Conservation (phyloP, 2,329 filamentous ascomycete genomes). For the Trichophyton verrucosum region DNA sequence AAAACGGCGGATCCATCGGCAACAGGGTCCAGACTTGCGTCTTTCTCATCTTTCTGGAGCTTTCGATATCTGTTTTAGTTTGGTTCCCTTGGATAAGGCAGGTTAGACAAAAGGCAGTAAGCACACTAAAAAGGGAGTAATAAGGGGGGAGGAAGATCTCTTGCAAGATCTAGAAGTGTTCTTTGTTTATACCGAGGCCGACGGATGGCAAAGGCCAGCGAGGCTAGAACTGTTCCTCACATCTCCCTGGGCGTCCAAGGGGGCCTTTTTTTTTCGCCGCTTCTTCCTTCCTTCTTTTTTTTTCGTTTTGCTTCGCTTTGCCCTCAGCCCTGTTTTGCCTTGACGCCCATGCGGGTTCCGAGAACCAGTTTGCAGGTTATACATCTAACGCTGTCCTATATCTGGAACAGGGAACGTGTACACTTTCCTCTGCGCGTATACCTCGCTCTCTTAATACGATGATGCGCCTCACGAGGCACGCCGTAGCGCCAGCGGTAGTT, state of each 20-base stretch:
- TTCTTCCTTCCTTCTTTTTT: background rate
- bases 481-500: too few relatives aligned
- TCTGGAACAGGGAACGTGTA: background rate
- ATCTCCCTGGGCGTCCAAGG: background rate
- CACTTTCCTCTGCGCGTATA: background rate
- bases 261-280: background rate
- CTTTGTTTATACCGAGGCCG: background rate
- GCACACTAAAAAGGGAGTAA: background rate
- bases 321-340: background rate
- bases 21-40: background rate
- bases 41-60: background rate
- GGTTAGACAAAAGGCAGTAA: background rate
- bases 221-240: background rate
- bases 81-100: background rate
- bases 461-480: too few relatives aligned
- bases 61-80: background rate
- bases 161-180: background rate
- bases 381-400: background rate
- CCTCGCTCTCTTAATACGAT: background rate
- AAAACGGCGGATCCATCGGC: conserved; percentile 2
- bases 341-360: background rate
- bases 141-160: background rate
- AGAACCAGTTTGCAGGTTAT: background rate
- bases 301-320: background rate
- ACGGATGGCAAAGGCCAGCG: background rate